phyloP scores from a whole-genome alignment of 306 rosid species.

The Ormosia semicastrata region DNA sequence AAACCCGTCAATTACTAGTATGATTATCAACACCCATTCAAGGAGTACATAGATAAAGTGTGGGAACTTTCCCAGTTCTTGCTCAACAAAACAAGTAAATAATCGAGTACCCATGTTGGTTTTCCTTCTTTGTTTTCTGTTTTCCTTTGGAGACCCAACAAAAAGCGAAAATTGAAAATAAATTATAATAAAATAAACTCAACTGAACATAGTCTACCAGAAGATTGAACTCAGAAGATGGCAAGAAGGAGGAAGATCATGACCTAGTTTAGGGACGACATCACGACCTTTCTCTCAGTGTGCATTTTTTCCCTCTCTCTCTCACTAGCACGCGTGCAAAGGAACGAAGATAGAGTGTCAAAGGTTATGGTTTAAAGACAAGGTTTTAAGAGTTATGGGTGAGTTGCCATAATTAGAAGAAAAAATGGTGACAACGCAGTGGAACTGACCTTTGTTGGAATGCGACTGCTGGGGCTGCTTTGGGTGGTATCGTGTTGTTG shows the following conservation, averaged over 20 bases:
- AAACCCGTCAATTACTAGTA: slow-evolving; percentile 57
- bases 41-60: slow-evolving; percentile 56
- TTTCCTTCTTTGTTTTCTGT: background rate
- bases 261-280: slow-evolving; percentile 59
- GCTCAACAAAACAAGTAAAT: slow-evolving; percentile 43
- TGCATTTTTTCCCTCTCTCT: background rate
- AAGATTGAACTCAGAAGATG: slow-evolving; percentile 22
- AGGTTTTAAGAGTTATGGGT: slow-evolving; percentile 36
- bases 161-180: background rate
- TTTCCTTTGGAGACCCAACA: background rate
- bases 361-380: slow-evolving; percentile 31
- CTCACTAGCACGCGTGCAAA: slow-evolving; percentile 4
- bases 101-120: slow-evolving; percentile 37
- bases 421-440: background rate
- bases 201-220: slow-evolving; percentile 1
- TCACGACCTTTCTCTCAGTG: slow-evolving; percentile 46
- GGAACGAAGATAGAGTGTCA: slow-evolving; percentile 15
- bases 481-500: no score
- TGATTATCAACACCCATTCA: slow-evolving; percentile 55
- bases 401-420: slow-evolving; percentile 53
- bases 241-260: slow-evolving; percentile 56
- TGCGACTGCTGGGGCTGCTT: no score
- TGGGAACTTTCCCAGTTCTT: slow-evolving; percentile 54
- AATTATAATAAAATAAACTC: background rate
- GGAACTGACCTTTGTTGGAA: no score